These are phyloP conservation scores for Aspergillus brasiliensis DNA, from an alignment of 2,329 filamentous ascomycete genomes.

Conservation along the genomic window DNA sequence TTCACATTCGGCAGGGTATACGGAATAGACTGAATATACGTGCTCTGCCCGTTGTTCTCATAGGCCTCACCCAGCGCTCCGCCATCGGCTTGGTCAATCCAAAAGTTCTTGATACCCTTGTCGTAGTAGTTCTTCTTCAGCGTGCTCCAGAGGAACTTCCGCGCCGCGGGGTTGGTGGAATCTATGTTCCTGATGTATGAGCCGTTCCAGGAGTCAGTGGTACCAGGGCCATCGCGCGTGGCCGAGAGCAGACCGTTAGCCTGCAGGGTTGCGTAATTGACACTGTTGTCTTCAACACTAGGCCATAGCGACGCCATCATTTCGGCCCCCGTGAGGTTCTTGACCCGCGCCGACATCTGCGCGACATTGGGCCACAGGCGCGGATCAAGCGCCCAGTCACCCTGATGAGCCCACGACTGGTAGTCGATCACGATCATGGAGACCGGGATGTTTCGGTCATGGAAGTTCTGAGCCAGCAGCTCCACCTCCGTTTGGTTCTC, in stretches of 20 bases:
- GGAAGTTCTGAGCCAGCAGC: constrained; percentile 59
- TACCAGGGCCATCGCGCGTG: constrained; percentile 58
- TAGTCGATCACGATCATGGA: constrained; percentile 66
- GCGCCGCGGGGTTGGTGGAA: constrained; percentile 59
- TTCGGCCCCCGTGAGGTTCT: constrained; percentile 56
- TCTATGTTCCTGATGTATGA: constrained; percentile 61
- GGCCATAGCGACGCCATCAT: constrained; percentile 70
- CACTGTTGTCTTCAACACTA: constrained; percentile 58
- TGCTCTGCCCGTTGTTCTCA: constrained; percentile 56
- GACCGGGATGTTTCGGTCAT: constrained; percentile 56
- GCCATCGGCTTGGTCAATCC: constrained; percentile 66
- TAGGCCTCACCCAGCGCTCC: constrained; percentile 38
- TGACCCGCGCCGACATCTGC: constrained; percentile 62
- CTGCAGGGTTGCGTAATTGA: constrained; percentile 63
- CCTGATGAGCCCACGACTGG: constrained; percentile 65
- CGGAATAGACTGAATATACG: constrained; percentile 35
- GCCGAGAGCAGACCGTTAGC: constrained; percentile 60
- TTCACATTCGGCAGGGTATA: constrained; percentile 30
- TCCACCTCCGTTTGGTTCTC: constrained; percentile 64
- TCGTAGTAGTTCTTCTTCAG: constrained; percentile 60
- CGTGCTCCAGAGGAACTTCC: constrained; percentile 60
- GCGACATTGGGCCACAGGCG: constrained; percentile 65
- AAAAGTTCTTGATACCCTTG: constrained; percentile 63
- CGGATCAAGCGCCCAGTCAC: constrained; percentile 66
- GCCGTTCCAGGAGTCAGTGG: constrained; percentile 59